Percentiles rank a stretch among this genome's conserved stretches.
These are phyloP conservation scores for Wickerhamomyces mucosus DNA, from an alignment of 805 yeast genomes.

Conservation along the genomic window DNA sequence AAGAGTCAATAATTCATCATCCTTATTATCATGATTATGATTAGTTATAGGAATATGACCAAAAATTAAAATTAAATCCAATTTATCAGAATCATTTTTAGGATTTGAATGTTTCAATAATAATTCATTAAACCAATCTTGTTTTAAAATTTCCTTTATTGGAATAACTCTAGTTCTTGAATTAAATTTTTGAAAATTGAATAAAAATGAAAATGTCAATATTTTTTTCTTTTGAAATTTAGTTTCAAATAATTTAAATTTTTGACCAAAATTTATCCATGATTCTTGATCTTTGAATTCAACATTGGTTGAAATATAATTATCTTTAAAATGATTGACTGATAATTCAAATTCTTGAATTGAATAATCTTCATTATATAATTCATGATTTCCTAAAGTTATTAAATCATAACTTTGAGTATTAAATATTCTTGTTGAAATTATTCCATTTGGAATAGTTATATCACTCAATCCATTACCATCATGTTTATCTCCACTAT, in stretches of 20 bases:
- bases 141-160: conserved; percentile 39
- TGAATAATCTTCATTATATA: conserved; percentile 60
- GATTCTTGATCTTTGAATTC: conserved; percentile 38
- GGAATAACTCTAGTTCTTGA: conserved; percentile 54
- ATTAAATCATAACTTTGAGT: conserved; percentile 63
- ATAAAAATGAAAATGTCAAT: conserved; percentile 69
- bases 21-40: conserved; percentile 20
- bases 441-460: conserved; percentile 60
- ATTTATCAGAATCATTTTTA: conserved; percentile 29
- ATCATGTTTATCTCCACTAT: conserved; percentile 91
- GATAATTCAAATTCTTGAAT: conserved; percentile 53
- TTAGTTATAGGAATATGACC: conserved; percentile 71
- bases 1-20: conserved; percentile 24
- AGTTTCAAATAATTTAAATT: conserved; percentile 58
- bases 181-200: conserved; percentile 61
- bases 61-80: conserved; percentile 61
- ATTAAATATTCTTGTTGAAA: conserved; percentile 54
- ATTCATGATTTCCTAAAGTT: conserved; percentile 87
- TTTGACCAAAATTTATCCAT: conserved; percentile 59
- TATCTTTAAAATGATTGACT: conserved; percentile 49
- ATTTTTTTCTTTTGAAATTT: conserved; percentile 39
- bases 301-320: conserved; percentile 66
- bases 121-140: conserved; percentile 57
- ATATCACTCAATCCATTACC: conserved; percentile 88
- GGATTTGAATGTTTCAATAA: conserved; percentile 19